Evolutionary conservation across 345 rosid genomes (phyloP).

Genomic region (Eucalyptus tenuipes): DNA sequence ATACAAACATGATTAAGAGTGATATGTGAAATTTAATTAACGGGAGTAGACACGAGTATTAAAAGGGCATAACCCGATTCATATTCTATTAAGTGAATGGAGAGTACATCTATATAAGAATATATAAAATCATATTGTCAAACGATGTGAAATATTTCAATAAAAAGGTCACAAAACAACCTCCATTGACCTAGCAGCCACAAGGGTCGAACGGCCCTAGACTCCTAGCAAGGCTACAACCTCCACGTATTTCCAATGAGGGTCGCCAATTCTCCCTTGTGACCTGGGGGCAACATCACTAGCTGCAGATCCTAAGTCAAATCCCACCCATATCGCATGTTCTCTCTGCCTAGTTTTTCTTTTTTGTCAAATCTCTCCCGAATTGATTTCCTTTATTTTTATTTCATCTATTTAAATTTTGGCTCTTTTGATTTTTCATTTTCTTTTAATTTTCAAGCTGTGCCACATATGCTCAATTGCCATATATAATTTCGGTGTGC

Average conservation of each 20-base stretch:
- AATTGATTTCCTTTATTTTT: neutral
- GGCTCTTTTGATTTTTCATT: neutral
- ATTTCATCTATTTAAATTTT: neutral
- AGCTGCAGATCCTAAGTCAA: no score
- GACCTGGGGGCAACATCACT: neutral
- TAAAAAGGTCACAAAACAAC: no score
- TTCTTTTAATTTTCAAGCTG: neutral
- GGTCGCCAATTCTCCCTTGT: fast-evolving
- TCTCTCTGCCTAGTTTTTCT: neutral
- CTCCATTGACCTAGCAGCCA: neutral
- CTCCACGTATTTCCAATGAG: neutral
- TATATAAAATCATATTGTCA: no score
- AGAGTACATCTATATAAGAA: no score
- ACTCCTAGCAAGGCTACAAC: no score
- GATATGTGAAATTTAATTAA: no score
- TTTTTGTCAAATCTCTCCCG: neutral
- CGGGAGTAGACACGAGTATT: no score
- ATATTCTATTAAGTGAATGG: no score
- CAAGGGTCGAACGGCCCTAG: neutral
- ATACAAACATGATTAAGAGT: no score
- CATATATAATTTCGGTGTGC: fast-evolving
- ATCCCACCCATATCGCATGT: neutral
- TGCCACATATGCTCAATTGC: neutral
- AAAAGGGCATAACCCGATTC: no score
- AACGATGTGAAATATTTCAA: no score